Evolutionary conservation across 805 yeast species (phyloP).

Genomic region (Metschnikowia vanudenii): DNA sequence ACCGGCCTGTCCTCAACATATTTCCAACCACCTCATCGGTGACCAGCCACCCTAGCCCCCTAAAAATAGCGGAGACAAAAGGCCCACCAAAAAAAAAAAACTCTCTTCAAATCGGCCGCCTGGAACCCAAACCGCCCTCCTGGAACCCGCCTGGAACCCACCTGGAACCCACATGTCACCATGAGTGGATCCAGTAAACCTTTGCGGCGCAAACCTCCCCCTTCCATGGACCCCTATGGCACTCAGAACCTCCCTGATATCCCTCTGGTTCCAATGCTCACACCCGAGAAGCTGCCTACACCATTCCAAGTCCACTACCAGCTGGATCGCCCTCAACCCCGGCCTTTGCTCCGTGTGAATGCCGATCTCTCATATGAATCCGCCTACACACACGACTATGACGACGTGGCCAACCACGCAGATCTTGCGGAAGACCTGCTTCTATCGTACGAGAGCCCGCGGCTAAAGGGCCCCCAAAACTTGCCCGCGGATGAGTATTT

Average conservation of each 20-base stretch:
- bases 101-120: no score
- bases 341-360: background rate
- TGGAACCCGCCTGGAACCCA: no score
- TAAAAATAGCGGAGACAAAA: background rate
- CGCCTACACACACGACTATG: background rate
- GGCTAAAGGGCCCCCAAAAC: conserved; percentile 42
- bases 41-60: no score
- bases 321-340: background rate
- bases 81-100: no score
- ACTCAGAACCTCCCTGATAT: background rate
- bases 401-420: conserved; percentile 1
- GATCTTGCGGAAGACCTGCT: conserved; percentile 24
- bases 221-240: conserved; percentile 7
- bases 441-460: conserved; percentile 31
- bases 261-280: background rate
- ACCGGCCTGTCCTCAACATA: no score
- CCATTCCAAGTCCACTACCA: background rate
- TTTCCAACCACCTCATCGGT: no score
- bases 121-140: no score
- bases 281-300: conserved; percentile 4
- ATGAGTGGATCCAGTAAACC: conserved; percentile 7
- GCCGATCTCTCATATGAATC: conserved; percentile 6
- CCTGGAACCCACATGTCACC: background rate
- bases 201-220: conserved; percentile 19
- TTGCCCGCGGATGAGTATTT: conserved; percentile 29